A percentile compares a stretch with the other conserved stretches of the same genome.
phyloP scores from a whole-genome alignment of 768 basidiomycete genomes.

The Phylloporus sp. region DNA sequence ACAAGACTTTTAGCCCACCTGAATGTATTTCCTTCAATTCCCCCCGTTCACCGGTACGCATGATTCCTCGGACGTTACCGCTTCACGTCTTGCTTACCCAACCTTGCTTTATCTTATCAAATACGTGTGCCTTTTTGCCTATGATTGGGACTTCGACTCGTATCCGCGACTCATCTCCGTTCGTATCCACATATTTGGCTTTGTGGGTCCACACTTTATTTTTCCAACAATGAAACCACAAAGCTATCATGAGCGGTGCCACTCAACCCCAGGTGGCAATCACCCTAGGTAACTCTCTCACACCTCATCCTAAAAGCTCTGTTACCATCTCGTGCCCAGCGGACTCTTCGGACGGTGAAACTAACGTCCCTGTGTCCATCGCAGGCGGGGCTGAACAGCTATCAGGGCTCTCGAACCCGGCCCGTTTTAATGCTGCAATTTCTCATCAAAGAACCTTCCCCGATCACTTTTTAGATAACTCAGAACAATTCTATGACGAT shows the following conservation, averaged over 20 bases:
- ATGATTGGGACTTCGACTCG: slow-evolving; percentile 14
- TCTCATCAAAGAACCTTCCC: slow-evolving; percentile 13
- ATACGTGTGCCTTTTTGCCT: neutral
- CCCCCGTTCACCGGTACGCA: slow-evolving; percentile 4
- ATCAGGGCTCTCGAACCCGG: slow-evolving; percentile 7
- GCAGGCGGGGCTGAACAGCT: slow-evolving; percentile 13
- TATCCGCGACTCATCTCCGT: slow-evolving; percentile 1
- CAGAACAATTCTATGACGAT: slow-evolving; percentile 24
- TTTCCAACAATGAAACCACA: slow-evolving; percentile 25
- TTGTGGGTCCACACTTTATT: slow-evolving; percentile 33
- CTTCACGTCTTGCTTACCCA: slow-evolving; percentile 12
- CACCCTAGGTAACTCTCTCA: slow-evolving; percentile 10
- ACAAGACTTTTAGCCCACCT: neutral
- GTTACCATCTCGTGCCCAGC: slow-evolving; percentile 12
- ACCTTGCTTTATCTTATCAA: slow-evolving; percentile 24
- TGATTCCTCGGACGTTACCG: slow-evolving; percentile 16
- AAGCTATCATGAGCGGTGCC: slow-evolving; percentile 25
- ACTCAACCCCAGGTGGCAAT: slow-evolving; percentile 8
- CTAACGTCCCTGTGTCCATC: slow-evolving; percentile 17
- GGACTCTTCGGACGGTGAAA: slow-evolving; percentile 15
- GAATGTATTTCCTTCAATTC: slow-evolving; percentile 1
- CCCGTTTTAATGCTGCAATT: slow-evolving; percentile 8
- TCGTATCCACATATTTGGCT: slow-evolving; percentile 28
- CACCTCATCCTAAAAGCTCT: slow-evolving; percentile 5
- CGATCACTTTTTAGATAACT: slow-evolving; percentile 8